Percentiles rank a stretch among this genome's conserved stretches.
Conservation (phyloP, 169 alveolate genomes). For the Blepharisma undulans region DNA sequence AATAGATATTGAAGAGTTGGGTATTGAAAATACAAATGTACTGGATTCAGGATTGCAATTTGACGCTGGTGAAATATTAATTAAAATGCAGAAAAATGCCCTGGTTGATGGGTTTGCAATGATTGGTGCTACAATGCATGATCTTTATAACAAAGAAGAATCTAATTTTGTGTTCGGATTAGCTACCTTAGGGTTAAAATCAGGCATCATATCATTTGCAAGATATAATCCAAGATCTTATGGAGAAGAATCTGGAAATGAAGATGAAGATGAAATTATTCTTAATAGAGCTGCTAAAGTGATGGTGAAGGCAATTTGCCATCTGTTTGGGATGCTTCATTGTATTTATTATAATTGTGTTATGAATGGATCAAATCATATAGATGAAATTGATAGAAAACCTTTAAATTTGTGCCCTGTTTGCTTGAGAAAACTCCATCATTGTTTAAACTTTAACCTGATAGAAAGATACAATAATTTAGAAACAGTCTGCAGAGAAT, state of each 20-base stretch:
- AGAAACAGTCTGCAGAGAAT: neutral
- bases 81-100: constrained; percentile 24
- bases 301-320: constrained; percentile 77
- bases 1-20: neutral
- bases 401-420: constrained; percentile 68
- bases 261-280: constrained; percentile 21
- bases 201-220: constrained; percentile 74
- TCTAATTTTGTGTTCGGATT: constrained; percentile 78
- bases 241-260: no score
- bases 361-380: constrained; percentile 82
- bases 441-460: constrained; percentile 43
- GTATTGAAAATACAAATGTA: neutral
- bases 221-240: constrained; percentile 21
- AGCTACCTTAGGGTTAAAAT: constrained; percentile 39
- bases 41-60: constrained; percentile 34
- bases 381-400: constrained; percentile 68
- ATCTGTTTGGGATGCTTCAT: constrained; percentile 80
- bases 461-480: constrained; percentile 52
- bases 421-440: constrained; percentile 67
- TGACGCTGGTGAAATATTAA: constrained; percentile 45
- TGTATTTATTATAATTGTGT: constrained; percentile 78
- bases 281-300: constrained; percentile 65
- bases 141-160: constrained; percentile 56
- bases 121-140: constrained; percentile 36
- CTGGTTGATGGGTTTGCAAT: constrained; percentile 3